Base-by-base conservation (phyloP, 805 yeast species). In the Candida caryicola region DNA sequence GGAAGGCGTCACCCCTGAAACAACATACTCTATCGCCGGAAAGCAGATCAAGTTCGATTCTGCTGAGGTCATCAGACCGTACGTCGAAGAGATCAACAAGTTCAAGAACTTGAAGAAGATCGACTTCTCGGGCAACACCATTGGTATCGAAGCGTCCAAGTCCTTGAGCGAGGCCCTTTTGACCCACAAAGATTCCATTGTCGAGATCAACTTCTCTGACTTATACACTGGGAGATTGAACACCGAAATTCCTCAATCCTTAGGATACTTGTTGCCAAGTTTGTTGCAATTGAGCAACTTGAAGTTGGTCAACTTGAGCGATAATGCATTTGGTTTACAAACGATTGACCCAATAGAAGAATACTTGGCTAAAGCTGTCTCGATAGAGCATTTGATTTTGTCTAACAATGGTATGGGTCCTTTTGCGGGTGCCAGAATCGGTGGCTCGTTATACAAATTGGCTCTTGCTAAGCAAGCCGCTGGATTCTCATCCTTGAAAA, bases 361-460 rank as follows among this genome's bases (percentile, higher is more conserved):
- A 18, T 89, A 82, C 52, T 70, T 93, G 41, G 68, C 85, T 9
- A 73, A 82, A 51, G 95, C 91, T 25, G 74, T 78, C 13, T 80
- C 95, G 17, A 66, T 93, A 39, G 84, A 86, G 62, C 96, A 93
- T 59, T 75, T 93, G 60, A 81, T 87, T 49, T 71, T 93, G 45
- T 83, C 96, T 33, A 93, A 93, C 66, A 93, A 93, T 61, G 99
- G 99, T 39, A 83, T 93, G 80, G 99, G 99, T 25, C 99, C 99
- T 17, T 85, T 85, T 59, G 95, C 98, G 1, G 99, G 99, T 52
- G 83, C 91, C 40, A 78, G 95, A 59, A 85, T 93, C 45, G 99
- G 97, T 43, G 79, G 80, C 52, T 86, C 96, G 3, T 75, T 93
- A 33, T 86, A 71, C 65, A 73, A 76, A 50, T 74, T 91, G 47